A percentile compares a stretch with the other conserved stretches of the same genome.
Evolutionary conservation across 257 asterid species (phyloP).

Genomic region (Solanum lignicaule): DNA sequence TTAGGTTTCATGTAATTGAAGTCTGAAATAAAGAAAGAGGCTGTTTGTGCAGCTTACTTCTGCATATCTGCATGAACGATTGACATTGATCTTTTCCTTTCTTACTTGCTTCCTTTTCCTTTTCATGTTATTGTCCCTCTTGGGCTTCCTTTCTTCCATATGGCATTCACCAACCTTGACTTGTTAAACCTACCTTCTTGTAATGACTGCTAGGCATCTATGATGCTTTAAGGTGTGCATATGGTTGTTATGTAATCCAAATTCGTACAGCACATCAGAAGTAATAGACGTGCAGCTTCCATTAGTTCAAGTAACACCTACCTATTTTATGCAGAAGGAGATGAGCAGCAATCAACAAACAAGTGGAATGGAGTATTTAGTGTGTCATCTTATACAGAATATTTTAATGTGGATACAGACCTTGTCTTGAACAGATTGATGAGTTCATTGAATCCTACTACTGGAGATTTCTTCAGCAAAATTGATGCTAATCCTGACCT

Average conservation of each 20-base stretch:
- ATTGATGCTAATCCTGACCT: conserved; percentile 96
- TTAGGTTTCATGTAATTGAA: not conserved
- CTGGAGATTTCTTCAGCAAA: conserved; percentile 81
- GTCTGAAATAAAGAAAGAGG: not conserved
- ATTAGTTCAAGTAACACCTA: not conserved
- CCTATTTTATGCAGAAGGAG: conserved; percentile 44
- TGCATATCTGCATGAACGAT: not conserved
- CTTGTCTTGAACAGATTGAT: conserved; percentile 79
- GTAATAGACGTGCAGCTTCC: not conserved
- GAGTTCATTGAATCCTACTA: conserved; percentile 71
- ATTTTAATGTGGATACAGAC: conserved; percentile 91
- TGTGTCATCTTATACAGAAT: conserved; percentile 74
- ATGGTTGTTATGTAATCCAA: not conserved
- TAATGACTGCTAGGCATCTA: not conserved
- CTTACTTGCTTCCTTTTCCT: not conserved
- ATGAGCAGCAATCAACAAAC: conserved; percentile 53
- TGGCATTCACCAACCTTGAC: not conserved
- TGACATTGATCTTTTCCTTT: not conserved
- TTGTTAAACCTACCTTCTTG: not conserved
- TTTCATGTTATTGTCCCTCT: not conserved
- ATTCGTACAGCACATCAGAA: not conserved
- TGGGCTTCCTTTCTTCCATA: not conserved
- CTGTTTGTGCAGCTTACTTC: not conserved
- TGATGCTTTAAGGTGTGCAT: not conserved
- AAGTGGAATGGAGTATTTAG: conserved; percentile 78